Evolutionary conservation across 352 stramenopile genomes (phyloP).

Genomic region (Pythium rhizo-oryzae): DNA sequence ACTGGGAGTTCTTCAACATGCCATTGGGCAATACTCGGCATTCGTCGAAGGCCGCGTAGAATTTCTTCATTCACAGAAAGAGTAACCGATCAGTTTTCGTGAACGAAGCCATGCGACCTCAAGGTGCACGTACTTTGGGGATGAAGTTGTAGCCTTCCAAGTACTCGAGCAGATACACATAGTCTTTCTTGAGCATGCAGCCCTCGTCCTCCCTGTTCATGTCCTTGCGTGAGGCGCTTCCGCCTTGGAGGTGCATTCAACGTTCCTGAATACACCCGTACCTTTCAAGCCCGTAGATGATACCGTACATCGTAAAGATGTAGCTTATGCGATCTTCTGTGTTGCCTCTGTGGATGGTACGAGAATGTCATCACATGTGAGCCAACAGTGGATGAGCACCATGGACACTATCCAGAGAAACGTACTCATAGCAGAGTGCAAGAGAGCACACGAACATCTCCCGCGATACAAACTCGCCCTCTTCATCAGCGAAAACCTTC

Average conservation of each 20-base stretch:
- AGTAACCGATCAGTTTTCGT: not conserved
- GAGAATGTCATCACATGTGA: no score
- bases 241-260: not conserved
- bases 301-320: conserved; percentile 87
- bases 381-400: no score
- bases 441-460: conserved; percentile 79
- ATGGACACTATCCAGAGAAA: not conserved
- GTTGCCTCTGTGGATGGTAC: conserved; percentile 56
- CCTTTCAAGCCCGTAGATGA: conserved; percentile 70
- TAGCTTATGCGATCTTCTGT: conserved; percentile 89
- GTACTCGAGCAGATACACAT: conserved; percentile 69
- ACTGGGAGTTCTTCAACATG: conserved; percentile 61
- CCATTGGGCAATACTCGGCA: conserved; percentile 58
- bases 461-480: conserved; percentile 62
- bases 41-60: conserved; percentile 79
- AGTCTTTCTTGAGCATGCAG: conserved; percentile 72
- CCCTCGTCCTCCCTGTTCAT: conserved; percentile 46
- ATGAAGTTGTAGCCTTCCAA: conserved; percentile 61
- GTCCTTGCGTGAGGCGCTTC: not conserved
- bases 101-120: not conserved
- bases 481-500: conserved; percentile 58
- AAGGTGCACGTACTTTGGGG: conserved; percentile 55
- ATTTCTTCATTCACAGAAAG: conserved; percentile 36
- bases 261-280: conserved; percentile 20
- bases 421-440: conserved; percentile 75